Evolutionary conservation across 1,139 yeast species (phyloP).

Genomic region (Casaregolazyma suthepensis): DNA sequence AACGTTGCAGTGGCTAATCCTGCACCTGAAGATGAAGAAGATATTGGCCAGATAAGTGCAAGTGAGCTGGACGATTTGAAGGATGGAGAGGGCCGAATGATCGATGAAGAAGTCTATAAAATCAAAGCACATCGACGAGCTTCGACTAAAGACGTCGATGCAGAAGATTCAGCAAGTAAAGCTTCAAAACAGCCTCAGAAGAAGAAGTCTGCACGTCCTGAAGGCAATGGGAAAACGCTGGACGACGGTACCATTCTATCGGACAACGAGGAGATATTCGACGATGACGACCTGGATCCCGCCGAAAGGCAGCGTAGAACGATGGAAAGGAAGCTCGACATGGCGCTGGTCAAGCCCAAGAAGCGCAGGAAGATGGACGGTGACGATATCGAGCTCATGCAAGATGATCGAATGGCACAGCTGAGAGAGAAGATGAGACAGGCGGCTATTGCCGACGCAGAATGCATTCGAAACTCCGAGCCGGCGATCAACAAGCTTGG

Average conservation of each 20-base stretch:
- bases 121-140: slow-evolving; percentile 33
- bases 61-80: slow-evolving; percentile 6
- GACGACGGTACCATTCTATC: slow-evolving; percentile 15
- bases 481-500: slow-evolving; percentile 86
- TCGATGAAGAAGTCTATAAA: slow-evolving; percentile 38
- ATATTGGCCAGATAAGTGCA: background rate
- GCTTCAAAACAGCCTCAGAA: slow-evolving; percentile 12
- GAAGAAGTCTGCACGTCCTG: slow-evolving; percentile 10
- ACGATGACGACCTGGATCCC: slow-evolving; percentile 34
- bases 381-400: slow-evolving; percentile 89
- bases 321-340: slow-evolving; percentile 77
- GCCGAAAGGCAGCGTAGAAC: slow-evolving; percentile 59
- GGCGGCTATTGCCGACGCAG: slow-evolving; percentile 89
- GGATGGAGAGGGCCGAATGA: slow-evolving; percentile 16
- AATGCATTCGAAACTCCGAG: slow-evolving; percentile 55
- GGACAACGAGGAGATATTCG: slow-evolving; percentile 22
- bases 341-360: slow-evolving; percentile 51
- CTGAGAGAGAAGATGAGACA: slow-evolving; percentile 87
- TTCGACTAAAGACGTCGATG: background rate
- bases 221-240: slow-evolving; percentile 8
- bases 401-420: slow-evolving; percentile 80
- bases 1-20: slow-evolving; percentile 1
- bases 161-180: background rate
- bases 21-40: background rate
- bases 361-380: slow-evolving; percentile 60